Evolutionary conservation across 2,329 filamentous ascomycete genomes (phyloP), one percentile per base, ranked within the genome.

Genomic region (Claviceps pazoutovae): DNA sequence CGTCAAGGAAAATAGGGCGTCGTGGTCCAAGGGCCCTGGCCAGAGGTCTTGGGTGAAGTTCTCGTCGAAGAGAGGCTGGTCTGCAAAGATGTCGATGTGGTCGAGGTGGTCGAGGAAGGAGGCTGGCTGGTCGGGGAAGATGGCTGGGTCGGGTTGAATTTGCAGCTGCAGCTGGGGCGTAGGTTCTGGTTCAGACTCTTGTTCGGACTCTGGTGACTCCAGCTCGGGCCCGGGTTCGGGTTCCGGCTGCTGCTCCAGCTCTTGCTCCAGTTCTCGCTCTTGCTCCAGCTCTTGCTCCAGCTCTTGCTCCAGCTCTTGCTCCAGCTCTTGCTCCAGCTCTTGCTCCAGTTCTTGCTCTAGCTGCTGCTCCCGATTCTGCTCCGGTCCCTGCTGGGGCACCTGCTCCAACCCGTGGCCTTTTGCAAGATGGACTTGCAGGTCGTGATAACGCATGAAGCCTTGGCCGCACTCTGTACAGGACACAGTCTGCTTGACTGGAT

Each of bases 391-490:
- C 30, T 34, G 30, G 9, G 9, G 30, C 30, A 34, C 3, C 9
- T 34, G 30, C 9, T 34, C 30, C 30, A 34, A 11, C 9, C 8
- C 30, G 48, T 63, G 59, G 50, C 61, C 48, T 64, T 66, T 51
- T 61, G 64, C 62, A 2, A 75, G 50, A 57, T 80, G 77, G 2
- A 64, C 56, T 44, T 74, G 64, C 9, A 78, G 66, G 50, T 80
- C 76, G 54, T 72, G 68, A 52, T 74, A 70, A 36, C 76, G 73
- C 41, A 70, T 64, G 56, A 80, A 80, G 16, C 66, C 68, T 37
- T 69, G 63, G 6, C 57, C 52, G 54, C 77, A 80, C 16, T 70
- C 68, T 1, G 68, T 61, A 51, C 77, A 80, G 4, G 61, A 53
- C 4, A 78, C 59, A 3, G 68, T 73, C 44, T 70, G 66, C 51